Percentiles rank a stretch among this genome's conserved stretches.
phyloP scores from a whole-genome alignment of 176 grass and related monocot species.

The Musa beccarii region DNA sequence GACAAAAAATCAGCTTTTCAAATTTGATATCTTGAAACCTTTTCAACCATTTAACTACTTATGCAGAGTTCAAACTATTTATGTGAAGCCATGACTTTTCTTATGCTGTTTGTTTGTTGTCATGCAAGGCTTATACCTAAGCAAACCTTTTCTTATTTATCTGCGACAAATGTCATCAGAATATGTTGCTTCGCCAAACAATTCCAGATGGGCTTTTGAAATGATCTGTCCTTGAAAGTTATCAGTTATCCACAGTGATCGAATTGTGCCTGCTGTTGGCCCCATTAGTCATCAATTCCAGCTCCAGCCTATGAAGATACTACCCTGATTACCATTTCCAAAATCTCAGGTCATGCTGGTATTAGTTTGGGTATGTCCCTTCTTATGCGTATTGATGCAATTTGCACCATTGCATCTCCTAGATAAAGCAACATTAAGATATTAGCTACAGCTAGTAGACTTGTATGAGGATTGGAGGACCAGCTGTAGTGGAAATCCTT shows the following conservation, averaged over 20 bases:
- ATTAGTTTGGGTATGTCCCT: slow-evolving; percentile 53
- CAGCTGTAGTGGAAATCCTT: too few species aligned
- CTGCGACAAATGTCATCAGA: slow-evolving; percentile 39
- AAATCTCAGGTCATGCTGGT: slow-evolving; percentile 53
- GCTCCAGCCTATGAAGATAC: slow-evolving; percentile 45
- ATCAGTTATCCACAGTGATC: slow-evolving; percentile 19
- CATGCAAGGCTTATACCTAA: slow-evolving; percentile 40
- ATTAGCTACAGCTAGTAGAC: too few species aligned
- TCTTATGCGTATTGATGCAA: not conserved
- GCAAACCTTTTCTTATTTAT: slow-evolving; percentile 15
- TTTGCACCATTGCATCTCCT: not conserved
- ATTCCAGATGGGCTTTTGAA: slow-evolving; percentile 42
- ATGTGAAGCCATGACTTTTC: not conserved
- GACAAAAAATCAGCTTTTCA: too few species aligned
- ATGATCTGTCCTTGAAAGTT: slow-evolving; percentile 27
- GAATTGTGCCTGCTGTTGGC: slow-evolving; percentile 78
- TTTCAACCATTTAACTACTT: too few species aligned
- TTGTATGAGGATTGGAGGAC: too few species aligned
- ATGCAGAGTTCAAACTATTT: too few species aligned
- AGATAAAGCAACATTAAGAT: not conserved
- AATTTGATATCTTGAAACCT: too few species aligned
- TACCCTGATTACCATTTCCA: slow-evolving; percentile 59
- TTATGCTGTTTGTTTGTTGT: slow-evolving; percentile 20
- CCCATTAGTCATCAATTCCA: slow-evolving; percentile 52
- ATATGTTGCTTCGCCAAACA: slow-evolving; percentile 72